phyloP scores from a whole-genome alignment of 2,329 filamentous ascomycete species.

The Aspergillus niger region DNA sequence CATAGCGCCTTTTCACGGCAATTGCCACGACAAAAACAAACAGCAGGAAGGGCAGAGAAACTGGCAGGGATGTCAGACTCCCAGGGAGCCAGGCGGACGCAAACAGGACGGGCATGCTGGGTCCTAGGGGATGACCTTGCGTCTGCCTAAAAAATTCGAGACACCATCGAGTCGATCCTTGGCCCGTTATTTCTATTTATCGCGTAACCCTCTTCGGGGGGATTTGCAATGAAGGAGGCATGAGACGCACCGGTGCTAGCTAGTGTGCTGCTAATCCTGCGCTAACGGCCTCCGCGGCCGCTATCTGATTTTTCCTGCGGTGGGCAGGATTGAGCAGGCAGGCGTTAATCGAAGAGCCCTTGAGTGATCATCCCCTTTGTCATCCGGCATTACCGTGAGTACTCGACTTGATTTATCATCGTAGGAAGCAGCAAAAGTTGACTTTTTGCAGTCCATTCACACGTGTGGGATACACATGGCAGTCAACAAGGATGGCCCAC shows the following conservation, averaged over 20 bases:
- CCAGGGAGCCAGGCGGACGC: background rate
- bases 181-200: background rate
- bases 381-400: no score
- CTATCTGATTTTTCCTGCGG: background rate
- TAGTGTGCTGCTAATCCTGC: background rate
- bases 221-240: background rate
- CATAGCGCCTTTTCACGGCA: constrained; percentile 47
- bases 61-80: background rate
- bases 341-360: no score
- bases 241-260: background rate
- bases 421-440: no score
- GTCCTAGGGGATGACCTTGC: background rate
- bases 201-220: background rate
- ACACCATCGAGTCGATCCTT: background rate
- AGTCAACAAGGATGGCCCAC: no score
- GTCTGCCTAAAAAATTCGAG: background rate
- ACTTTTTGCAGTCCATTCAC: no score
- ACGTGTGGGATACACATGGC: no score
- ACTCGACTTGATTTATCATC: no score
- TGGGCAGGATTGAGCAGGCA: no score
- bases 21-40: background rate
- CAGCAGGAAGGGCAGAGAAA: background rate
- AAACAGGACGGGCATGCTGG: constrained; percentile 34
- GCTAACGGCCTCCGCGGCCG: background rate
- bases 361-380: no score